Percentiles rank a stretch among this genome's conserved stretches.
phyloP scores from a whole-genome alignment of 225 moss, liverwort and hornwort species.

The Anthoceros angustus region DNA sequence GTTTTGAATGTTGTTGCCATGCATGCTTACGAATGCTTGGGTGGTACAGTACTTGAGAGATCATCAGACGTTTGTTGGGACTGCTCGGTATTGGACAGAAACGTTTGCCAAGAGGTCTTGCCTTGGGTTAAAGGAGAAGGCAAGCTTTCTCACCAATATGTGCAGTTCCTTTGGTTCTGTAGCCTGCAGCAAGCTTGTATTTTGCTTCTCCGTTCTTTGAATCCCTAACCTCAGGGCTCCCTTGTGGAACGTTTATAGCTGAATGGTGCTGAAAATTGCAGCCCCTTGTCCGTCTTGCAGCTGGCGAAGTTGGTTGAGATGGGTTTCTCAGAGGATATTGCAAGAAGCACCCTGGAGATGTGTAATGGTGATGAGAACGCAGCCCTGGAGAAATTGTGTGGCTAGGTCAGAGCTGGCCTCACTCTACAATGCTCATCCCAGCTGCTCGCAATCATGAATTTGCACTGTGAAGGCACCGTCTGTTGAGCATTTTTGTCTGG shows the following conservation, averaged over 20 bases:
- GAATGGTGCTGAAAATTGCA: background rate
- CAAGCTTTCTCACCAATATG: constrained; percentile 4
- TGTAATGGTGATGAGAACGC: constrained; percentile 95
- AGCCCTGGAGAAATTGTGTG: constrained; percentile 86
- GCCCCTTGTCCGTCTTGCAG: constrained; percentile 15
- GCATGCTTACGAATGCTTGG: background rate
- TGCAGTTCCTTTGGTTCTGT: background rate
- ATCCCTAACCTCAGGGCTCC: background rate
- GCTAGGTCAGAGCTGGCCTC: background rate
- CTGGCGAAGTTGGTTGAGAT: constrained; percentile 93
- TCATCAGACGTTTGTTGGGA: constrained; percentile 60
- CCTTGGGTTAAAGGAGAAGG: constrained; percentile 89
- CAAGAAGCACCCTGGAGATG: constrained; percentile 52
- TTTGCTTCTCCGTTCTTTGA: background rate
- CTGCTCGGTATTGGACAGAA: constrained; percentile 97
- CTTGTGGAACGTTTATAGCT: background rate
- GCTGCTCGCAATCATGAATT: no score
- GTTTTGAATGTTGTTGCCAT: background rate
- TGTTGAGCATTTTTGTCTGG: no score
- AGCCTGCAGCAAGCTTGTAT: no score
- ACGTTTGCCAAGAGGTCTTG: constrained; percentile 87
- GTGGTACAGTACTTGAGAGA: constrained; percentile 70
- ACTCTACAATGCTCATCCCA: no score
- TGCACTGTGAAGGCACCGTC: no score
- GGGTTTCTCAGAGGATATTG: constrained; percentile 79